Conservation (phyloP, 2,329 filamentous ascomycete species). For the Ascochyta pisi region DNA sequence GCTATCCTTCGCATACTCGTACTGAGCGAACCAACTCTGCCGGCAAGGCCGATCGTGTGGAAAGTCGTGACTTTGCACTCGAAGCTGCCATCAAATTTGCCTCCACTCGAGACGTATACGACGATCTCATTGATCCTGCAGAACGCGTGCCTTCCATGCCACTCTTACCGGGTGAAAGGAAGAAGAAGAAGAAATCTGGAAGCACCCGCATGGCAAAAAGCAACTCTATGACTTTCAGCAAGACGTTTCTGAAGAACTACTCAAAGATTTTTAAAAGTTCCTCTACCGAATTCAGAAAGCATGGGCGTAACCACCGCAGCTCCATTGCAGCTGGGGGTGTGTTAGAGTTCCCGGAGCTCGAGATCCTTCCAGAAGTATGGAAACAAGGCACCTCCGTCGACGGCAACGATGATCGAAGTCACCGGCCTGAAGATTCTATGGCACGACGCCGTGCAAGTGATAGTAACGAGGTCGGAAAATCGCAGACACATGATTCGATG, state of each 20-base stretch:
- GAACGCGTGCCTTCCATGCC: constrained; percentile 29
- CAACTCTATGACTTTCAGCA: constrained; percentile 52
- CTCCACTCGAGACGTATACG: constrained; percentile 21
- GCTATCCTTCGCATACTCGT: constrained; percentile 57
- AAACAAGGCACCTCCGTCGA: constrained; percentile 20
- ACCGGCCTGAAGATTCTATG: not conserved
- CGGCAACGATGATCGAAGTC: not conserved
- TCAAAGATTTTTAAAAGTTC: constrained; percentile 52
- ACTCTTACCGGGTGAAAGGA: constrained; percentile 35
- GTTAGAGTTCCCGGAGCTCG: constrained; percentile 56
- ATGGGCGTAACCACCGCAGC: constrained; percentile 55
- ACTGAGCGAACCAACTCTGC: constrained; percentile 50
- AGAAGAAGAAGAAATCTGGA: constrained; percentile 63
- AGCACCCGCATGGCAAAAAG: constrained; percentile 72
- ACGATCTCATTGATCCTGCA: constrained; percentile 37
- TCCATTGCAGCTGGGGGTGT: constrained; percentile 52
- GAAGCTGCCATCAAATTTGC: constrained; percentile 41
- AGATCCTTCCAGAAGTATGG: constrained; percentile 52
- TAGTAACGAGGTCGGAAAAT: constrained; percentile 18
- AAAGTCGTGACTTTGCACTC: constrained; percentile 53
- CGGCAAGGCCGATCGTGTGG: constrained; percentile 47
- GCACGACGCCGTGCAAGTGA: constrained; percentile 5
- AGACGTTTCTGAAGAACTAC: constrained; percentile 54
- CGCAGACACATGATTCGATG: constrained; percentile 30
- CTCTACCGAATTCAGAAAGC: constrained; percentile 46